Evolutionary conservation across 2,329 filamentous ascomycete genomes (phyloP).

Genomic region (Ophiostoma montium): DNA sequence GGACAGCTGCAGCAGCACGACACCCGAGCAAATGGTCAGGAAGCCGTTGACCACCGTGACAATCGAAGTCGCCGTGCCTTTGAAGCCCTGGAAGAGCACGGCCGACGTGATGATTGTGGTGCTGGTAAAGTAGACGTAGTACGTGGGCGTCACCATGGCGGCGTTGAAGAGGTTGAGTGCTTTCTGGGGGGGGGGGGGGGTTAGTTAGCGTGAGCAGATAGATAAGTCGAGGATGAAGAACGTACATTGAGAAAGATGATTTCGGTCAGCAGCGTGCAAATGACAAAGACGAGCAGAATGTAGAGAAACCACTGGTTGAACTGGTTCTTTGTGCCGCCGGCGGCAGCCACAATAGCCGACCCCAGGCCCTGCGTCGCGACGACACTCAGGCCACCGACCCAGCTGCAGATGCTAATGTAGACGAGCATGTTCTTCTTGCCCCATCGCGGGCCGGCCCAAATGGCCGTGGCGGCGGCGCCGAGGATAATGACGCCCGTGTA

Average conservation of each 20-base stretch:
- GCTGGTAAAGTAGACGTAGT: slow-evolving; percentile 97
- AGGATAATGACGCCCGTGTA: slow-evolving; percentile 76
- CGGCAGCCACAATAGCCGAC: slow-evolving; percentile 78
- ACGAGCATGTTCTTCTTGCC: slow-evolving; percentile 97
- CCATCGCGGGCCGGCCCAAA: slow-evolving; percentile 75
- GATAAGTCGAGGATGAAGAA: background rate
- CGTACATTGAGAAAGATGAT: slow-evolving; percentile 72
- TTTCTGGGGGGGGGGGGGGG: slow-evolving; percentile 43
- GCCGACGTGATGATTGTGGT: slow-evolving; percentile 90
- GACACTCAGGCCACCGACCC: slow-evolving; percentile 86
- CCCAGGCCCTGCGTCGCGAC: slow-evolving; percentile 90
- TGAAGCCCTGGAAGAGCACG: slow-evolving; percentile 86
- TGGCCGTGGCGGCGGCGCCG: slow-evolving; percentile 54
- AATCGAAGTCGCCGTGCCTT: slow-evolving; percentile 68
- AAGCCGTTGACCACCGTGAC: slow-evolving; percentile 88
- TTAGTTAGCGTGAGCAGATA: background rate
- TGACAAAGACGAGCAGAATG: slow-evolving; percentile 78
- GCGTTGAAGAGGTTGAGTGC: slow-evolving; percentile 94
- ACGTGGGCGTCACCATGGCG: slow-evolving; percentile 90
- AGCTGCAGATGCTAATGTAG: slow-evolving; percentile 90
- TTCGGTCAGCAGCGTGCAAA: slow-evolving; percentile 78
- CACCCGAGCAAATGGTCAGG: slow-evolving; percentile 82
- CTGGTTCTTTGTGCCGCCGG: slow-evolving; percentile 61
- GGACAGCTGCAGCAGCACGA: slow-evolving; percentile 86
- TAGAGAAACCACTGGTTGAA: slow-evolving; percentile 98